Evolutionary conservation across 2,329 filamentous ascomycete species (phyloP).

Genomic region (Lecanosticta acicola): DNA sequence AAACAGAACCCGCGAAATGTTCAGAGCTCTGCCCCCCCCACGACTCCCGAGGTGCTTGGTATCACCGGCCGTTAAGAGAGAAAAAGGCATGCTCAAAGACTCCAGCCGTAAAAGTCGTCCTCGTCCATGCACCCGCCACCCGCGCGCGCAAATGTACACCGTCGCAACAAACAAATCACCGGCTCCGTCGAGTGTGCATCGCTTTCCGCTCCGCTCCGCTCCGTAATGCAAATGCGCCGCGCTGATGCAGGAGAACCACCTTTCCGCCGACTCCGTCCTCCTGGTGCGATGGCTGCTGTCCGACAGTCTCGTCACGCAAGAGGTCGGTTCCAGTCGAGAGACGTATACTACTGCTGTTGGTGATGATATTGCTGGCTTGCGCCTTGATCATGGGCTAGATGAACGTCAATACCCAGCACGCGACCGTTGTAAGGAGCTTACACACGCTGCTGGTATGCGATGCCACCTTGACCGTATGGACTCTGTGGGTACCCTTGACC

Average conservation of each 20-base stretch:
- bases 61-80: slow-evolving; percentile 19
- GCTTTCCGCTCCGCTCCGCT: too few relatives aligned
- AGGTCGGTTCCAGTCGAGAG: too few relatives aligned
- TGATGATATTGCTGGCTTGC: slow-evolving; percentile 17
- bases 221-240: too few relatives aligned
- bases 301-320: too few relatives aligned
- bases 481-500: slow-evolving; percentile 48
- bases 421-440: slow-evolving; percentile 15
- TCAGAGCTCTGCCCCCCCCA: slow-evolving; percentile 16
- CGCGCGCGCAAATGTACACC: slow-evolving; percentile 20
- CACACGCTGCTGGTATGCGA: slow-evolving; percentile 40
- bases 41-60: slow-evolving; percentile 15
- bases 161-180: slow-evolving; percentile 5
- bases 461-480: slow-evolving; percentile 44
- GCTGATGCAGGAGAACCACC: too few relatives aligned
- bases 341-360: slow-evolving; percentile 13
- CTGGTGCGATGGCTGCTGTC: too few relatives aligned
- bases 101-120: slow-evolving; percentile 16
- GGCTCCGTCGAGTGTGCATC: too few relatives aligned
- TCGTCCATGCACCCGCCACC: slow-evolving; percentile 12
- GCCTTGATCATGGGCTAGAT: slow-evolving; percentile 21
- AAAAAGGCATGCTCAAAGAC: slow-evolving; percentile 9
- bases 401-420: slow-evolving; percentile 17
- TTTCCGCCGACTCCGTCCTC: neutral
- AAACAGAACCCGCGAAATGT: slow-evolving; percentile 2